Evolutionary conservation across 108 stramenopile species (phyloP).

Genomic region (Parmales sp.): DNA sequence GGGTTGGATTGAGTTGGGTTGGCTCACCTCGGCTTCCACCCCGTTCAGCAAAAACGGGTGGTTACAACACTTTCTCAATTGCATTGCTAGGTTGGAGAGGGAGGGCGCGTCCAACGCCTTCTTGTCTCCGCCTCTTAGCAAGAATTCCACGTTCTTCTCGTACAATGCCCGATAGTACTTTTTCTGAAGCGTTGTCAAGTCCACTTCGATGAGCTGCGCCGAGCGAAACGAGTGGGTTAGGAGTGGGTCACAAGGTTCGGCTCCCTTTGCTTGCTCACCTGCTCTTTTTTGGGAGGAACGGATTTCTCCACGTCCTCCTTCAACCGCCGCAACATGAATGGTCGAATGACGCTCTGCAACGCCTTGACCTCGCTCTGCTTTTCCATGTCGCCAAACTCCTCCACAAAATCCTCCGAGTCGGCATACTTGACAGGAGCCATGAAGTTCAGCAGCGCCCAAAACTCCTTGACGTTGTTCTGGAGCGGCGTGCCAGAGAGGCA

Average conservation of each 20-base stretch:
- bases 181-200: conserved; percentile 91
- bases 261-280: conserved; percentile 90
- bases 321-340: conserved; percentile 82
- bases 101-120: conserved; percentile 76
- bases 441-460: conserved; percentile 83
- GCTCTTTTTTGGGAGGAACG: conserved; percentile 88
- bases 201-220: conserved; percentile 97
- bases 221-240: conserved; percentile 85
- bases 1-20: too few species aligned
- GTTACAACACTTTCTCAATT: conserved; percentile 93
- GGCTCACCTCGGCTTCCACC: conserved; percentile 47
- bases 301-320: conserved; percentile 89
- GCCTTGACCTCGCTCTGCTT: conserved; percentile 68
- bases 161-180: conserved; percentile 91
- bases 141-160: conserved; percentile 73
- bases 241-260: conserved; percentile 90
- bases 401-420: conserved; percentile 58
- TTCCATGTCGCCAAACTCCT: conserved; percentile 71
- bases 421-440: conserved; percentile 55
- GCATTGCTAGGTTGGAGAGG: conserved; percentile 70
- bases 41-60: conserved; percentile 93
- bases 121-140: conserved; percentile 60
- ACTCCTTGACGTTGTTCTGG: conserved; percentile 74
- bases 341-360: conserved; percentile 71
- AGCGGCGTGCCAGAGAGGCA: conserved; percentile 91